A percentile compares a stretch with the other conserved stretches of the same genome.
These are phyloP conservation scores for Ophiostoma fasciatum DNA, from an alignment of 2,329 filamentous ascomycete species.

Conservation along the genomic window DNA sequence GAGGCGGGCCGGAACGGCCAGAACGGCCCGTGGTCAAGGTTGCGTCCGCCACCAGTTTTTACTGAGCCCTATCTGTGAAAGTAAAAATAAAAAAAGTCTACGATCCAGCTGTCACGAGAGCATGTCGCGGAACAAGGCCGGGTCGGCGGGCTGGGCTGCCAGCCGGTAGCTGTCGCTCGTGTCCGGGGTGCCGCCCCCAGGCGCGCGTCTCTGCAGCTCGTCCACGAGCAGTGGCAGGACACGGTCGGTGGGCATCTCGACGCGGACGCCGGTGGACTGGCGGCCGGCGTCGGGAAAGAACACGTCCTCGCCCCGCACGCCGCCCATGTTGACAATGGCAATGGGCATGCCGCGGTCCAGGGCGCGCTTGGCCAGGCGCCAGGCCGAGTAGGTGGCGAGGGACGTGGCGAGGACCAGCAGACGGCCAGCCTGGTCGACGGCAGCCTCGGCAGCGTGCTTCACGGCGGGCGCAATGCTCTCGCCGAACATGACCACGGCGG, in stretches of 20 bases:
- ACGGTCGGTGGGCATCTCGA: slow-evolving; percentile 42
- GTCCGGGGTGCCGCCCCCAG: too few species aligned
- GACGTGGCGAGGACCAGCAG: slow-evolving; percentile 78
- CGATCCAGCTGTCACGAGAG: slow-evolving; percentile 27
- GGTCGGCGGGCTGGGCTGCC: slow-evolving; percentile 15
- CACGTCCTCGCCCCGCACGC: slow-evolving; percentile 61
- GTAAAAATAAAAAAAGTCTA: too few species aligned
- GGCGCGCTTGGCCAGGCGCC: slow-evolving; percentile 73
- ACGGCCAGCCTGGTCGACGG: slow-evolving; percentile 60
- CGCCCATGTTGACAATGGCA: slow-evolving; percentile 77
- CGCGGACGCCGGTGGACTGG: slow-evolving; percentile 42
- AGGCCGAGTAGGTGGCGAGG: slow-evolving; percentile 88
- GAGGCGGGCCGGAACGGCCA: too few species aligned
- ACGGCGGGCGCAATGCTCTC: slow-evolving; percentile 61
- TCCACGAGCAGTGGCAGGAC: slow-evolving; percentile 43
- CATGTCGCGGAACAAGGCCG: slow-evolving; percentile 42
- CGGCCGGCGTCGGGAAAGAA: slow-evolving; percentile 49
- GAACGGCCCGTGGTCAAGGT: too few species aligned
- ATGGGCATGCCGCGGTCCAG: slow-evolving; percentile 73
- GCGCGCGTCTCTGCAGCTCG: slow-evolving; percentile 25
- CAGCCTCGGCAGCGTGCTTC: slow-evolving; percentile 63
- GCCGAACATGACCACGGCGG: slow-evolving; percentile 91
- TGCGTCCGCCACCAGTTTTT: slow-evolving; percentile 9
- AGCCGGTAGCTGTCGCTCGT: too few species aligned
- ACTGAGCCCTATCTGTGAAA: slow-evolving; percentile 12